A percentile compares a stretch with the other conserved stretches of the same genome.
Conservation (phyloP, 2,329 filamentous ascomycete species). For the Dactylellina sp. region DNA sequence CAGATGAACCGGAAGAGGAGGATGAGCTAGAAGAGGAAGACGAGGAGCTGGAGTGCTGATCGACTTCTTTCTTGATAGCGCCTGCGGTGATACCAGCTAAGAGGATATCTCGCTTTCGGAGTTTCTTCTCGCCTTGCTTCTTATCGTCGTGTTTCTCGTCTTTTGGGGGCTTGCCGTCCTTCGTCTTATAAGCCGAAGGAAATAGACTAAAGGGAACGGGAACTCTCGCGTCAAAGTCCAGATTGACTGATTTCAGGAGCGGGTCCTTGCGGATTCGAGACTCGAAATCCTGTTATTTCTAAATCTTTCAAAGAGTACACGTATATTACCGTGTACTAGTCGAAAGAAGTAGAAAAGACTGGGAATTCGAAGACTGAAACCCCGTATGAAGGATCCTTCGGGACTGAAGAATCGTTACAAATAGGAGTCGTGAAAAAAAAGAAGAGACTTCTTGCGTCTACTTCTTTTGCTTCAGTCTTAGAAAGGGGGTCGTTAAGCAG, state of each 20-base stretch:
- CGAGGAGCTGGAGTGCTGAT: conserved; percentile 61
- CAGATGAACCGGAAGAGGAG: conserved; percentile 45
- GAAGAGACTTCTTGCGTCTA: conserved; percentile 55
- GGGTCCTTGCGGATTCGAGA: conserved; percentile 56
- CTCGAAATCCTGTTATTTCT: conserved; percentile 57
- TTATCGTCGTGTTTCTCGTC: conserved; percentile 66
- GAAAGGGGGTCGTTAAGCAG: conserved; percentile 24
- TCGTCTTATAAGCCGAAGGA: conserved; percentile 91
- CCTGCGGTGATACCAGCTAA: conserved; percentile 67
- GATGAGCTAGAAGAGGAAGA: conserved; percentile 28
- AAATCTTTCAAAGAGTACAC: conserved; percentile 57
- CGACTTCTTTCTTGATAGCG: conserved; percentile 67
- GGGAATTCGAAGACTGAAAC: conserved; percentile 57
- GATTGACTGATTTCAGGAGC: conserved; percentile 79
- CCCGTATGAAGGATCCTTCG: conserved; percentile 57
- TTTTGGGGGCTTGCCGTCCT: conserved; percentile 71
- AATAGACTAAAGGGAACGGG: conserved; percentile 99
- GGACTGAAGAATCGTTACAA: conserved; percentile 54
- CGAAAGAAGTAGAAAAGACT: conserved; percentile 57
- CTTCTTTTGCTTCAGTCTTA: conserved; percentile 56
- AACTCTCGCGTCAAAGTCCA: conserved; percentile 99
- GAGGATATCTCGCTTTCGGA: conserved; percentile 89
- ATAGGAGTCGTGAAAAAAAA: conserved; percentile 56
- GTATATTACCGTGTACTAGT: conserved; percentile 55
- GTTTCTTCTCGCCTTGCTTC: conserved; percentile 74